Evolutionary conservation across 2,329 filamentous ascomycete genomes (phyloP).

Genomic region (Microcyclosporella mali): DNA sequence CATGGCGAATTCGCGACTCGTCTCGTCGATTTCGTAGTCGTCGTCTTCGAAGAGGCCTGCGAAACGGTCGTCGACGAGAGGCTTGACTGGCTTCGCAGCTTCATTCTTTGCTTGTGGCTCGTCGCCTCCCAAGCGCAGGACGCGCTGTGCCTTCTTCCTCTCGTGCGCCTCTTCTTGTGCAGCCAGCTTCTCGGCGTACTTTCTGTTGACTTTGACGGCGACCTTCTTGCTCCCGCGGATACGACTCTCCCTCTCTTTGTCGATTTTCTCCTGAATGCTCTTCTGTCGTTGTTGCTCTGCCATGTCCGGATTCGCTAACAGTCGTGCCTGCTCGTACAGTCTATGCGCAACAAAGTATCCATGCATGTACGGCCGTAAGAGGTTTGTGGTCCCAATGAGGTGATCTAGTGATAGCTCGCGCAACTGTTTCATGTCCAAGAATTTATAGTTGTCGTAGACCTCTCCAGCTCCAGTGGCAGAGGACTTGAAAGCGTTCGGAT

Average conservation of each 20-base stretch:
- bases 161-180: slow-evolving; percentile 64
- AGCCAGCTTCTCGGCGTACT: slow-evolving; percentile 56
- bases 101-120: slow-evolving; percentile 48
- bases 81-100: slow-evolving; percentile 27
- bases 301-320: slow-evolving; percentile 90
- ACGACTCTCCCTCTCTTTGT: slow-evolving; percentile 90
- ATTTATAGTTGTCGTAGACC: slow-evolving; percentile 99
- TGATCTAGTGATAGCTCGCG: slow-evolving; percentile 80
- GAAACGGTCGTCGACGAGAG: slow-evolving; percentile 79
- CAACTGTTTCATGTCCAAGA: slow-evolving; percentile 82
- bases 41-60: slow-evolving; percentile 83
- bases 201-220: slow-evolving; percentile 80
- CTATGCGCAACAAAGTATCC: slow-evolving; percentile 96
- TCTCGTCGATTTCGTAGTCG: slow-evolving; percentile 88
- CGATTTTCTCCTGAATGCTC: slow-evolving; percentile 87
- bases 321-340: slow-evolving; percentile 85
- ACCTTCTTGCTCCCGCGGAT: slow-evolving; percentile 95
- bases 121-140: slow-evolving; percentile 56
- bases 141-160: slow-evolving; percentile 39
- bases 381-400: slow-evolving; percentile 79
- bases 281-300: slow-evolving; percentile 90
- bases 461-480: slow-evolving; percentile 50
- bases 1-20: slow-evolving; percentile 73
- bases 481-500: slow-evolving; percentile 51
- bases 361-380: slow-evolving; percentile 96